Evolutionary conservation across 371 early-diverging fungal genomes (phyloP), one percentile per base, ranked within the genome.

Genomic region (Circinella minor): DNA sequence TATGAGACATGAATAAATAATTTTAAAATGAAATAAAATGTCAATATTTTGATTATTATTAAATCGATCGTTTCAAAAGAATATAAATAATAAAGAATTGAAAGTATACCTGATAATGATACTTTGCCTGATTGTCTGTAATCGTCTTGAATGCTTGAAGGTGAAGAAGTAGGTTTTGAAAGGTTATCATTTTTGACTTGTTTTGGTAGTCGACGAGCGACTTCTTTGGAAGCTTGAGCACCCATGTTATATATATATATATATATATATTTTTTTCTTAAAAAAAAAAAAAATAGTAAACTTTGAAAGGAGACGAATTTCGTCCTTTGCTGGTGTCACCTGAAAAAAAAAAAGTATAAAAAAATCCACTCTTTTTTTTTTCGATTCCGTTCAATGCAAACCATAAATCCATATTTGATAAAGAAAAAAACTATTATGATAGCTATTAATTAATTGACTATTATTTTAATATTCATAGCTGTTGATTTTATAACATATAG

Each of bases 201-300:
- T 47, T 75, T 74, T 4, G 83, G 83, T 17, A 81, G 69, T 61
- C 76, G 76, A 69, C 83, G 76, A 17, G 68, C 77, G 61, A 73
- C 78, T 61, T 83, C 71, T 60, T 69, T 79, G 36, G 83, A 83
- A 13, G 79, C 71, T 65, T 79, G 79, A 54, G 83, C 81, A 65
- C 83, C 83, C 83, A 83, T 83, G 20, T 60, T 63, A 8, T 62
- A 20, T 43, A 1, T 9, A 6, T 39, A 6, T 6, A 39, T 6
- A 39, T 39, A 9, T 39, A 39, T 6, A 39, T 11, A 9, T 43
- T 43, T 43, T 43, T 6, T 39, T 47, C 39, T 27, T 36, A 14
- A 20, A 13, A 36, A 38, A 49, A 13, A 14, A 17, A 34, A 65
- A 20, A 64, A 51, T 49, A 49, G 55, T 20, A 55, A 55, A 55